Conservation (phyloP, 148 eudicot genomes). For the Chenopodium album region DNA sequence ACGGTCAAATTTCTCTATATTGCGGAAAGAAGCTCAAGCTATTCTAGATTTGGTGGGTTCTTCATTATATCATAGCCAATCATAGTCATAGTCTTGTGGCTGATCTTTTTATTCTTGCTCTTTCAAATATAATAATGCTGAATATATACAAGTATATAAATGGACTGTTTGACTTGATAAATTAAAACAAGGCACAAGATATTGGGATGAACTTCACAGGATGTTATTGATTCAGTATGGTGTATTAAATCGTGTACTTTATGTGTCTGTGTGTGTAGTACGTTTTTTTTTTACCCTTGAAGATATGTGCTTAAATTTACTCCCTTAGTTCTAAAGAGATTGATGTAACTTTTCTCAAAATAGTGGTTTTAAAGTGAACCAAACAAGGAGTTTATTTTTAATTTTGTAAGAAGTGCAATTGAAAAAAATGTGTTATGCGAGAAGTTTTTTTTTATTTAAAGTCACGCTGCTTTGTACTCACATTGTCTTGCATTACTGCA, state of each 20-base stretch:
- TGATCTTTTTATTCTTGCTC: neutral
- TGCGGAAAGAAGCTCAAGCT: slow-evolving; percentile 82
- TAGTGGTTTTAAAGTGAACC: neutral
- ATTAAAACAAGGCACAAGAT: neutral
- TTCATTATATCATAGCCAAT: slow-evolving; percentile 1
- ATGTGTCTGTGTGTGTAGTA: neutral
- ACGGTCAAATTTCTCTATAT: slow-evolving; percentile 68
- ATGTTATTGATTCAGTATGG: neutral
- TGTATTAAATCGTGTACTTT: neutral
- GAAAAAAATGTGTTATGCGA: no score
- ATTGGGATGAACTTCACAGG: neutral
- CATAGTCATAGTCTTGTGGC: neutral
- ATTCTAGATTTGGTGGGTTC: slow-evolving; percentile 76
- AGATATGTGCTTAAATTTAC: no score
- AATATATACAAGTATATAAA: neutral
- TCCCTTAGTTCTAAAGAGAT: neutral
- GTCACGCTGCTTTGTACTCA: no score
- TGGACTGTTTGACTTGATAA: neutral
- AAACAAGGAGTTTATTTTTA: neutral
- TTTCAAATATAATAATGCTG: neutral
- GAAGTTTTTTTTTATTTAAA: no score
- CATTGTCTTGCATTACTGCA: no score
- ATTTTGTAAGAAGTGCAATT: neutral
- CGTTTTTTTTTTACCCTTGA: no score
- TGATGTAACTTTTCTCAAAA: neutral